These are phyloP conservation scores for Melanomma pulvis-pyrius DNA, from an alignment of 495 filamentous ascomycete species.

Conservation along the genomic window DNA sequence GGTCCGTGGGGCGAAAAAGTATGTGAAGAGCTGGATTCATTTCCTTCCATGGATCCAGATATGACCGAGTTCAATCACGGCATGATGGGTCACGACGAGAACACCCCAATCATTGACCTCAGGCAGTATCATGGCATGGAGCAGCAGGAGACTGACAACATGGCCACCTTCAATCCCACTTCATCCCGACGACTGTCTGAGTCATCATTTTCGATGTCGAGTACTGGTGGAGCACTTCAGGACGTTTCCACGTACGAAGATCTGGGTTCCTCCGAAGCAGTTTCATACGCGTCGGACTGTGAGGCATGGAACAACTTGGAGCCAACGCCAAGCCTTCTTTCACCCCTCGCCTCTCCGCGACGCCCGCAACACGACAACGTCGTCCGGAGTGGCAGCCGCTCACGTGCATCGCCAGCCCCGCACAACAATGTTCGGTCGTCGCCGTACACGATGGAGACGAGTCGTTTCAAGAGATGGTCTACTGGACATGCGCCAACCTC, in stretches of 20 bases:
- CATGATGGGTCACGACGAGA: conserved; percentile 38
- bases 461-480: conserved; percentile 71
- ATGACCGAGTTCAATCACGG: conserved; percentile 36
- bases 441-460: conserved; percentile 63
- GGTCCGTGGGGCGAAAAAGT: conserved; percentile 41
- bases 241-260: conserved; percentile 43
- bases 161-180: conserved; percentile 26
- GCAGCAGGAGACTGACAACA: conserved; percentile 27
- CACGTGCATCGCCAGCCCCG: conserved; percentile 66
- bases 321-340: conserved; percentile 37
- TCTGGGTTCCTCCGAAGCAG: conserved; percentile 33
- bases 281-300: conserved; percentile 41
- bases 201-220: conserved; percentile 44
- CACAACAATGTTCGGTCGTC: conserved; percentile 63
- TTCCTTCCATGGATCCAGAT: conserved; percentile 41
- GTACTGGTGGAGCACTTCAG: conserved; percentile 33
- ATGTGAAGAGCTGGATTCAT: conserved; percentile 39
- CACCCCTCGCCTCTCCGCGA: conserved; percentile 39
- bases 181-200: conserved; percentile 39
- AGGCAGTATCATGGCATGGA: conserved; percentile 36
- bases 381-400: conserved; percentile 48
- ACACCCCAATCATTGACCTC: conserved; percentile 43
- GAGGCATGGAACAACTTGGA: conserved; percentile 40
- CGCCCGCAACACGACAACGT: conserved; percentile 38
- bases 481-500: conserved; percentile 62